Evolutionary conservation across 331 rosid genomes (phyloP).

Genomic region (Saraca asoca): DNA sequence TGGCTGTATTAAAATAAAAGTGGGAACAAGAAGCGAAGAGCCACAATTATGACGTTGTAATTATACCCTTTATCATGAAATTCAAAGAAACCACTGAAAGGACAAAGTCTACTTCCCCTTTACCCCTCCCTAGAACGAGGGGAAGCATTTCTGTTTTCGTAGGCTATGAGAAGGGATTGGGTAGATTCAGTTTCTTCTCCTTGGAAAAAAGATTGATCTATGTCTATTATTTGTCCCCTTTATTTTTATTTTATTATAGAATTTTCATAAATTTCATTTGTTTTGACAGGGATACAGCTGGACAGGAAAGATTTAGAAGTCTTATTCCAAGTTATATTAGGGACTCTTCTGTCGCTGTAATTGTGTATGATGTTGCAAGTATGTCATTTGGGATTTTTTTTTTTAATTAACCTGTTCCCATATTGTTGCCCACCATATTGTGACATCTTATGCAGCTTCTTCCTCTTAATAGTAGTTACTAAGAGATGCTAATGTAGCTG

Average conservation of each 20-base stretch:
- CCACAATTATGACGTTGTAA: slow-evolving; percentile 6
- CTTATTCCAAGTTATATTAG: slow-evolving; percentile 97
- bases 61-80: neutral
- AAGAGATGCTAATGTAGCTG: slow-evolving; percentile 17
- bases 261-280: neutral
- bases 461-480: slow-evolving; percentile 27
- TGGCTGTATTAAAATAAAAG: slow-evolving; percentile 4
- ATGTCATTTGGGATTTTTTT: slow-evolving; percentile 41
- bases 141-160: neutral
- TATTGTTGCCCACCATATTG: slow-evolving; percentile 7
- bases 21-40: neutral
- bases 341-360: slow-evolving; percentile 96
- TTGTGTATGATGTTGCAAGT: slow-evolving; percentile 94
- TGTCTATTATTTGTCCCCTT: neutral
- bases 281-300: slow-evolving; percentile 84
- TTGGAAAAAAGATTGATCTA: neutral
- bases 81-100: neutral
- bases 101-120: neutral
- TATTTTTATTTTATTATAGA: neutral
- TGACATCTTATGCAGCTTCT: neutral
- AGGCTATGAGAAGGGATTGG: neutral
- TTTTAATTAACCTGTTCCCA: slow-evolving; percentile 16
- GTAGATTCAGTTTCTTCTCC: neutral
- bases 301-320: slow-evolving; percentile 98
- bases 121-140: neutral